Evolutionary conservation across 768 basidiomycete species (phyloP).

Genomic region (Leucosporidium scottii): DNA sequence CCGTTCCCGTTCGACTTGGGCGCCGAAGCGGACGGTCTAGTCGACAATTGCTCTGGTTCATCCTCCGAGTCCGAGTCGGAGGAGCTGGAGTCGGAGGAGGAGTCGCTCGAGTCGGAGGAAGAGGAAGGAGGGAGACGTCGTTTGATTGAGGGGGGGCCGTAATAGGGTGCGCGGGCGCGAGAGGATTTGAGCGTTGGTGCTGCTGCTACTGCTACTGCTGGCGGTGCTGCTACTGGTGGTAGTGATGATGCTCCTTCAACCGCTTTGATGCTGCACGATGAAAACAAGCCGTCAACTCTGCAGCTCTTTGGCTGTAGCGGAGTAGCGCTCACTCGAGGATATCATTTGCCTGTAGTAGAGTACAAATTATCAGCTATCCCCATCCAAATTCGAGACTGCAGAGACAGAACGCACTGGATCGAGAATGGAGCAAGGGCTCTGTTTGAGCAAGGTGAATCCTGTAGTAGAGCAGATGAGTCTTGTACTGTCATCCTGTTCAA

Average conservation of each 20-base stretch:
- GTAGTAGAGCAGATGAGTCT: neutral
- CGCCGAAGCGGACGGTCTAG: neutral
- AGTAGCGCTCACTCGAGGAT: conserved; percentile 21
- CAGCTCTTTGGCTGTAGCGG: neutral
- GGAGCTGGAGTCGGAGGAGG: neutral
- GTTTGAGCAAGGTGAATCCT: conserved; percentile 18
- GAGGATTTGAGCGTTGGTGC: no score
- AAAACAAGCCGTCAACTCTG: neutral
- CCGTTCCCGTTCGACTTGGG: neutral
- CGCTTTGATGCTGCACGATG: conserved; percentile 9
- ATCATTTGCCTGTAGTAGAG: conserved; percentile 19
- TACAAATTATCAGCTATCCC: neutral
- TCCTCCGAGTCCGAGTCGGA: conserved; percentile 1
- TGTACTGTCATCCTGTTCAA: neutral
- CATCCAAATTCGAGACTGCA: accelerated
- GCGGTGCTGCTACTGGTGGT: neutral
- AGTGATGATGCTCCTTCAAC: neutral
- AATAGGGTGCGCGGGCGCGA: no score
- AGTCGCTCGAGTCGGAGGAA: neutral
- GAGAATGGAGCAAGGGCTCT: conserved; percentile 11
- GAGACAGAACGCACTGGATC: conserved; percentile 16
- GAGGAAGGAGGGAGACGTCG: neutral
- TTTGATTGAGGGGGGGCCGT: no score
- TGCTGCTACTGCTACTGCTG: neutral
- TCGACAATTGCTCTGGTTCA: neutral